Base-by-base conservation (phyloP, 768 basidiomycete genomes). In the Serendipita vermifera region DNA sequence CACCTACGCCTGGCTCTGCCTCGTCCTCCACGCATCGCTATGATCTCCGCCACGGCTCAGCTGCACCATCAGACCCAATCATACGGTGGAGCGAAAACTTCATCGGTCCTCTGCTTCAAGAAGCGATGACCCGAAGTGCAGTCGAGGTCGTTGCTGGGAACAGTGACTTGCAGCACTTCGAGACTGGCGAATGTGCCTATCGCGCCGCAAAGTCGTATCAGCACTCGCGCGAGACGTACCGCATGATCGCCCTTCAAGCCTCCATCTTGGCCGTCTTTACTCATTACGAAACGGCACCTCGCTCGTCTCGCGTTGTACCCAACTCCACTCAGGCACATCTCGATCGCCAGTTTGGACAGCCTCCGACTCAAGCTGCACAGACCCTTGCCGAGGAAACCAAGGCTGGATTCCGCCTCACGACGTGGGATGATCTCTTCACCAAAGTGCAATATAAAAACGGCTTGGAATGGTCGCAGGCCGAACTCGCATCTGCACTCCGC, bases 401-500 rank as follows among this genome's bases (percentile, higher is more conserved):
- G 32, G 46, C 27, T 31, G 29, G 26, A 2, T 31, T 27, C 17
- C 46, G 46, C n/a, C 46, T 51, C 2, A 27, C 46, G n/a, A 24
- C 46, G 20, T 51, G 46, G 46, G 46, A 31, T 15, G 46, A 51
- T 15, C 29, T 51, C 46, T 51, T 51, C 46, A 51, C 46, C 0
- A 51, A 51, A 51, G 46, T 51, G n/a, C 46, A 51, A 51, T 51
- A 51, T n/a, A 31, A 51, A 26, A 51, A 51, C 27, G 46, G 46
- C 24, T 27, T 15, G 27, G 29, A 22, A 15, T 51, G 46, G 46
- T 24, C 17, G 2, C 24, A 31, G 7, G 46, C 26, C 20, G 46
- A 51, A 27, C 46, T 51, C 17, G 26, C 46, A 2, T 22, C 46
- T 51, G 46, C 22, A 22, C 17, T 51, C n/a, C 46, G 46, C 7